These are phyloP conservation scores for thale cress (Arabidopsis thaliana) DNA, from an alignment of 345 rosid genomes.

Conservation along the genomic window DNA sequence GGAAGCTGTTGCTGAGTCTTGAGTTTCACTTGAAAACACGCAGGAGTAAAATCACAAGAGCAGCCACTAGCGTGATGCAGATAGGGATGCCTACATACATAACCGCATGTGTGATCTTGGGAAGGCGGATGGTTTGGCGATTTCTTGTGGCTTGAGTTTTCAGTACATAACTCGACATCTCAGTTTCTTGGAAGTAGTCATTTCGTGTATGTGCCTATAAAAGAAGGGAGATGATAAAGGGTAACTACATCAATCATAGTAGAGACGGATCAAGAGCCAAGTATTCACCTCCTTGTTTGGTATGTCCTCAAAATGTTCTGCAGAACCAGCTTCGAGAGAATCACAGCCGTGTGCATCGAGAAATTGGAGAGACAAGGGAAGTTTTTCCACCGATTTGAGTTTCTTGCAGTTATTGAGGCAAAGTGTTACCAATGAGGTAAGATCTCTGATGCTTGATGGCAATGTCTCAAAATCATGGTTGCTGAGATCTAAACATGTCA, in stretches of 20 bases:
- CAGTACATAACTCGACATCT: constrained; percentile 3
- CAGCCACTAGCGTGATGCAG: constrained; percentile 4
- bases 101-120: neutral
- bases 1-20: constrained; percentile 3
- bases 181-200: neutral
- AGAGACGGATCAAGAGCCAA: neutral
- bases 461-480: constrained; percentile 11
- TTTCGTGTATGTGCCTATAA: constrained; percentile 4
- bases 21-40: constrained; percentile 12
- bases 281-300: constrained; percentile 5
- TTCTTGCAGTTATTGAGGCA: constrained; percentile 15
- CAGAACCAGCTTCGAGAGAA: constrained; percentile 18
- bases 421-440: constrained; percentile 18
- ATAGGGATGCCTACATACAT: neutral
- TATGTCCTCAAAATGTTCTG: neutral
- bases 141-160: constrained; percentile 14
- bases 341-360: constrained; percentile 27
- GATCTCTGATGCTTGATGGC: constrained; percentile 24
- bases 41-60: neutral
- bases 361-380: neutral
- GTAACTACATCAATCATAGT: neutral
- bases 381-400: constrained; percentile 7
- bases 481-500: constrained; percentile 19
- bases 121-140: neutral
- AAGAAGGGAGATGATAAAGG: neutral